Base-by-base conservation (phyloP, 192 early-diverging fungal genomes). In the Rhizophagus sp. region DNA sequence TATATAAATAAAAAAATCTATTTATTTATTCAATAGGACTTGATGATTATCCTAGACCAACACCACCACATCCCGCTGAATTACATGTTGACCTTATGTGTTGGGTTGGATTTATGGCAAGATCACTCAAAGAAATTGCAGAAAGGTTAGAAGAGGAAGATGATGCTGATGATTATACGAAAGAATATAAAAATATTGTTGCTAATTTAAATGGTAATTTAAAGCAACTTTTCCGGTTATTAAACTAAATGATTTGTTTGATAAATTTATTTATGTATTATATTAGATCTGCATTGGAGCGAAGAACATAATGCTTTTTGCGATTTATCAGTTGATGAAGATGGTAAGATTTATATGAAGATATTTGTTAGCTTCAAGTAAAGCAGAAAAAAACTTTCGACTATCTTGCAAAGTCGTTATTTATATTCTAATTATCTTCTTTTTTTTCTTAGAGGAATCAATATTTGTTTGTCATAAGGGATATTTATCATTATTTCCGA, bases 1-100 rank as follows among this genome's bases (percentile, higher is more conserved):
- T n/a, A n/a, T n/a, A n/a, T n/a, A n/a, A n/a, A n/a, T n/a, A n/a
- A n/a, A 36, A 30, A 30, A 30, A 30, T 30, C 30, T 64, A 4
- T 64, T 64, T 24, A 39, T 33, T 34, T 30, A 13, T 39, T 6
- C 0, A n/a, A 44, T 49, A 88, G 90, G 97, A 9, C 82, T 98
- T 47, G 97, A 98, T 85, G 97, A 98, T 82, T 98, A 97, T 79
- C 97, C 97, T 30, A 89, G 97, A 47, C 91, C 94, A 0, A 79
- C 82, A 7, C 89, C 89, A 27, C 94, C 96, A 6, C 88, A 91
- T 83, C 75, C 87, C 33, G 90, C 89, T 24, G 95, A 96, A 79
- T 84, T 93, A 79, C 97, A 93, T 83, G 85, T 95, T 8, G 95
- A 96, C 82, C 79, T 96, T 19, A 80, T 93, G 1, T 92, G 90